Evolutionary conservation across 2,329 filamentous ascomycete genomes (phyloP), one percentile per base, ranked within the genome.

Genomic region (Colletotrichum scovillei): DNA sequence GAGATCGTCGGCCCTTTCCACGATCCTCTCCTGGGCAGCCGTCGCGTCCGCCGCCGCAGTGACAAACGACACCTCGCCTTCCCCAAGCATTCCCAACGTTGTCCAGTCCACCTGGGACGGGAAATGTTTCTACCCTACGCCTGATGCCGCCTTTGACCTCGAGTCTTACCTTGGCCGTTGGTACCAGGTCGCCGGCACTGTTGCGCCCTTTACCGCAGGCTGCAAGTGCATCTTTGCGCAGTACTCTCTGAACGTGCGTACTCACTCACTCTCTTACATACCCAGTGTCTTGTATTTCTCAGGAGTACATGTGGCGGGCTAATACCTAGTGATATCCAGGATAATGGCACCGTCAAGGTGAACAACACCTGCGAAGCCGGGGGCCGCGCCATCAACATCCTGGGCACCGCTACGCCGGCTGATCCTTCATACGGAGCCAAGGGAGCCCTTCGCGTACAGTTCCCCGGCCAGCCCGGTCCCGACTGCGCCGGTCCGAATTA

Each of bases 151-250:
- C 22, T 81, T 81, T 63, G 69, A 77, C 22, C 76, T 81, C 38
- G 75, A 77, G 38, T 75, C 78, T 19, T 81, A 81, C 70, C 78
- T 80, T 26, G 80, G 80, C 14, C 78, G 79, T 58, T 81, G 80
- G 80, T 81, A 81, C 63, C 79, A 81, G 75, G 79, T 81, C 24
- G 80, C 80, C 14, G 80, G 80, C 38, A 81, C 79, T 32, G 58
- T 78, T 5, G 78, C 79, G 5, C 80, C 79, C 0, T 81, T 79
- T 69, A 81, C 77, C 14, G 76, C 76, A 5, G 74, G 74, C 32
- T 81, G 80, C 79, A 81, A 81, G 69, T 81, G 80, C 76, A 80
- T 79, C 57, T 78, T 74, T 64, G 80, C 80, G 19, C 76, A 80
- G 59, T 81, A 81, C 60, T 76, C 75, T 11, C 73, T 81, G 9